Evolutionary conservation across 208 protist species (phyloP).

Genomic region (Borovskyia barvae): DNA sequence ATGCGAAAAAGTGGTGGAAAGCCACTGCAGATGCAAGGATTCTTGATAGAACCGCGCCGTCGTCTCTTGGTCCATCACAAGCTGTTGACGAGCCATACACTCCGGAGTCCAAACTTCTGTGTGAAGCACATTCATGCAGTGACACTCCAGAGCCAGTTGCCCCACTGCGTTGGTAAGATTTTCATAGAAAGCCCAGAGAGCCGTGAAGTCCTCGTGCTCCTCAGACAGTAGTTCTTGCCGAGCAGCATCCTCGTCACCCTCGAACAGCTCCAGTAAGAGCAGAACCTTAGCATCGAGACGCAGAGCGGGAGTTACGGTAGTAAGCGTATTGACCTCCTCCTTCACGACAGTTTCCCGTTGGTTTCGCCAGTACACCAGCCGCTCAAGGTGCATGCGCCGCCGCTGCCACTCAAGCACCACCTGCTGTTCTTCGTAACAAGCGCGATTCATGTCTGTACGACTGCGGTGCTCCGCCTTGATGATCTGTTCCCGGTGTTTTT

Average conservation of each 20-base stretch:
- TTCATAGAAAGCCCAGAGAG: background rate
- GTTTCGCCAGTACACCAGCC: conserved; percentile 72
- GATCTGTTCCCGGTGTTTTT: conserved; percentile 31
- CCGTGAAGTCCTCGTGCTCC: conserved; percentile 4
- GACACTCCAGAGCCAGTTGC: background rate
- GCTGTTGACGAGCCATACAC: conserved; percentile 5
- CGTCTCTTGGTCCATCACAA: background rate
- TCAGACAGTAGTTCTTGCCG: conserved; percentile 17
- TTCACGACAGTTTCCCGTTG: conserved; percentile 35
- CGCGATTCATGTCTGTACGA: conserved; percentile 28
- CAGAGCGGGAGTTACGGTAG: conserved; percentile 6
- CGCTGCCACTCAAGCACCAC: conserved; percentile 55
- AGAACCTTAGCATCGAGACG: conserved; percentile 16
- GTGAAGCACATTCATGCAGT: background rate
- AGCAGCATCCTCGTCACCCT: conserved; percentile 30
- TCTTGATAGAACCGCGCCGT: background rate
- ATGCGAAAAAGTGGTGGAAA: background rate
- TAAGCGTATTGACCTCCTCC: conserved; percentile 30
- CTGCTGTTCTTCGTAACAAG: conserved; percentile 38
- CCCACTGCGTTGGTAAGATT: background rate
- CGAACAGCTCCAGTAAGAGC: conserved; percentile 26
- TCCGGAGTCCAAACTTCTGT: background rate
- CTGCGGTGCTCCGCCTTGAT: conserved; percentile 30
- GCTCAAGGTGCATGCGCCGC: conserved; percentile 75
- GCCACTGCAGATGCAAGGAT: background rate